phyloP scores from a whole-genome alignment of 2,329 filamentous ascomycete species.

The Diaporthe velutina region DNA sequence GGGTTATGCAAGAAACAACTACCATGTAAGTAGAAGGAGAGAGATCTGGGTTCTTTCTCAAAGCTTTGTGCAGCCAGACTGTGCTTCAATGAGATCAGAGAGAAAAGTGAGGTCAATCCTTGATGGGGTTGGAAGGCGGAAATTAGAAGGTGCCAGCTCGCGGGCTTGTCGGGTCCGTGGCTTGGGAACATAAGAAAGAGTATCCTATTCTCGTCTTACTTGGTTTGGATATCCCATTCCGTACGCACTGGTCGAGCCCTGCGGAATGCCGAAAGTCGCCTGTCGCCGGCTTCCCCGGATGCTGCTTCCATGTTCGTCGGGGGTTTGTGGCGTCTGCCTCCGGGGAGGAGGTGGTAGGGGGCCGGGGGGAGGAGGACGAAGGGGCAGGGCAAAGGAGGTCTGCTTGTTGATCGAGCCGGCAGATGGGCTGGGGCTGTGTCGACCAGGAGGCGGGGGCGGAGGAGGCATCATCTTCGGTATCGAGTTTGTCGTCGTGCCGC shows the following conservation, averaged over 20 bases:
- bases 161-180: constrained; percentile 19
- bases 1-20: constrained; percentile 30
- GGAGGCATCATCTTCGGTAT: constrained; percentile 61
- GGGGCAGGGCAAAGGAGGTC: constrained; percentile 72
- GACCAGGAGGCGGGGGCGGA: constrained; percentile 40
- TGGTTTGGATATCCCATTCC: constrained; percentile 48
- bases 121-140: constrained; percentile 28
- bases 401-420: constrained; percentile 57
- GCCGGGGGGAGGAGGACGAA: constrained; percentile 71
- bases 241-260: constrained; percentile 49
- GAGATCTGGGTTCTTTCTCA: constrained; percentile 22
- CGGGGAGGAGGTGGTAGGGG: constrained; percentile 70
- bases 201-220: constrained; percentile 46
- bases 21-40: constrained; percentile 21
- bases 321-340: constrained; percentile 67
- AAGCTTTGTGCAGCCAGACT: constrained; percentile 36
- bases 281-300: constrained; percentile 63
- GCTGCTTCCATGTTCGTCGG: constrained; percentile 61
- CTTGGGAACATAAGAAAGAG: constrained; percentile 37
- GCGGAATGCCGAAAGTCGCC: constrained; percentile 64
- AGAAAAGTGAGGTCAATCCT: constrained; percentile 35
- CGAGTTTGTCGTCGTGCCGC: constrained; percentile 65
- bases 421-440: constrained; percentile 44
- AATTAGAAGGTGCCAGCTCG: constrained; percentile 27
- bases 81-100: constrained; percentile 36